These are phyloP conservation scores for Teratosphaeria viscida DNA, from an alignment of 2,329 filamentous ascomycete species.

Conservation along the genomic window DNA sequence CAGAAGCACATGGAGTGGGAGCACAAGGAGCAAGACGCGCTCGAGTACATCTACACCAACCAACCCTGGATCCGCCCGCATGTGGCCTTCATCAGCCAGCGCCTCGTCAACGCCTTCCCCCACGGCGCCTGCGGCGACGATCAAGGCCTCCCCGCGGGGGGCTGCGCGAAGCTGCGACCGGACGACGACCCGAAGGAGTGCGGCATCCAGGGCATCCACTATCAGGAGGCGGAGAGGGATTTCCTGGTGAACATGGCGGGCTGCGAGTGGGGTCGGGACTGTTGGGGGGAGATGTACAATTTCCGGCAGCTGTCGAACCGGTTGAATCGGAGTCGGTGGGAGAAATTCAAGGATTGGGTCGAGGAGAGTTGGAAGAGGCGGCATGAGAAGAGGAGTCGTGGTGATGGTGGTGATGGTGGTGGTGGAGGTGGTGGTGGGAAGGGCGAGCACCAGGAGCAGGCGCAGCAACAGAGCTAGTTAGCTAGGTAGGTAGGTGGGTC, in stretches of 20 bases:
- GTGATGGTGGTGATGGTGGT: not conserved
- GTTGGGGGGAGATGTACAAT: conserved; percentile 95
- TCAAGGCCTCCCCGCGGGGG: conserved; percentile 52
- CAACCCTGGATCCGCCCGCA: conserved; percentile 90
- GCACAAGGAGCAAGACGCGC: conserved; percentile 93
- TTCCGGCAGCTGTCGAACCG: conserved; percentile 86
- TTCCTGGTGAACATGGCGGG: conserved; percentile 98
- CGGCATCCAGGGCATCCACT: conserved; percentile 54
- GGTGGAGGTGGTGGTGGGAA: no score
- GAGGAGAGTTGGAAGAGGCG: conserved; percentile 25
- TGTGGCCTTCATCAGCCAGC: conserved; percentile 79
- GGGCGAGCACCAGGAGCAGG: not conserved
- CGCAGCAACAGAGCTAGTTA: not conserved
- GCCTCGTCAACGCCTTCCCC: conserved; percentile 90
- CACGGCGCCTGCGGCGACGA: conserved; percentile 76
- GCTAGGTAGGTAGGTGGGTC: no score
- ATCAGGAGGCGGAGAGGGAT: conserved; percentile 73
- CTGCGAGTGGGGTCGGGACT: conserved; percentile 92
- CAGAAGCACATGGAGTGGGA: conserved; percentile 99
- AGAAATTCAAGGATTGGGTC: conserved; percentile 46
- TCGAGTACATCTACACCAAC: conserved; percentile 82
- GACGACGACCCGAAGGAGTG: conserved; percentile 14
- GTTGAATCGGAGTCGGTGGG: conserved; percentile 76
- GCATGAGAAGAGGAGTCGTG: conserved; percentile 10
- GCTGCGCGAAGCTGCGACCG: conserved; percentile 9